Percentiles rank a stretch among this genome's conserved stretches.
phyloP scores from a whole-genome alignment of 257 asterid genomes.

The Fraxinus pennsylvanica region DNA sequence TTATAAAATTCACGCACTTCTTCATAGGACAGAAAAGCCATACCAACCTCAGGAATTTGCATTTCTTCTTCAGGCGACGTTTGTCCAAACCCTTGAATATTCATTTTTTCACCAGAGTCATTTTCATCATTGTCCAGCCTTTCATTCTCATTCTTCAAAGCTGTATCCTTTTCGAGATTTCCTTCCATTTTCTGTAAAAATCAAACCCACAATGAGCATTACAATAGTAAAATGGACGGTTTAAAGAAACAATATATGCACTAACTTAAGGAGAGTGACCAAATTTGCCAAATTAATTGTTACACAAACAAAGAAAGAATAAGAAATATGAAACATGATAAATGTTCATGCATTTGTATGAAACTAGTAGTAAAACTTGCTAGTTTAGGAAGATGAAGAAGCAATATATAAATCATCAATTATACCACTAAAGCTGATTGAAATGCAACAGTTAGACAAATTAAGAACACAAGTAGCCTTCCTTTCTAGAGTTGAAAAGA shows the following conservation, averaged over 20 bases:
- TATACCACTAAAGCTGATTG: not conserved
- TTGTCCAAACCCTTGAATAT: not conserved
- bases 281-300: not conserved
- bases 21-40: conserved; percentile 2
- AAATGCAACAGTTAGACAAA: not conserved
- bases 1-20: not conserved
- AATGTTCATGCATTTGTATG: not conserved
- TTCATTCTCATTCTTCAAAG: not conserved
- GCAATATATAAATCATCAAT: not conserved
- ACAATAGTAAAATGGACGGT: not conserved
- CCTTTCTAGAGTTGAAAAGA: not conserved
- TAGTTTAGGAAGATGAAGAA: not conserved
- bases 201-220: not conserved
- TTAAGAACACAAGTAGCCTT: not conserved
- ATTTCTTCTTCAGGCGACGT: not conserved
- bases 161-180: not conserved
- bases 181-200: not conserved
- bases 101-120: not conserved
- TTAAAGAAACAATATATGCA: not conserved
- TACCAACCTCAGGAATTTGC: not conserved
- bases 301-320: not conserved
- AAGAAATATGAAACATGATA: not conserved
- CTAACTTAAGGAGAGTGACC: not conserved
- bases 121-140: not conserved
- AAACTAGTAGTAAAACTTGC: not conserved